Evolutionary conservation across 1,139 yeast species (phyloP).

Genomic region (Candida frijolesensis): DNA sequence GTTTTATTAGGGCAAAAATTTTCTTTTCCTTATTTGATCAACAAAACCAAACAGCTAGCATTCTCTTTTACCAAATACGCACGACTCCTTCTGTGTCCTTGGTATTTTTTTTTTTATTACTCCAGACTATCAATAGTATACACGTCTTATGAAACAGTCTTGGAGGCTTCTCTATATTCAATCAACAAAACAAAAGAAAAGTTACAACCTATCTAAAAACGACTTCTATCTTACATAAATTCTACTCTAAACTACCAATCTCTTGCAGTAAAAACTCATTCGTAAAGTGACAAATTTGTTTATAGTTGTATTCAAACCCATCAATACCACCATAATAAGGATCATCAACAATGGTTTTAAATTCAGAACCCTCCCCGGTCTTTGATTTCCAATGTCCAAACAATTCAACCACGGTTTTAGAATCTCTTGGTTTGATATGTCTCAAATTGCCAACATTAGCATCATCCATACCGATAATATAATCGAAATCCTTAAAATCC

Average conservation of each 20-base stretch:
- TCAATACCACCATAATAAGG: constrained; percentile 89
- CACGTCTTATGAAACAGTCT: no score
- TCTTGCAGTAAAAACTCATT: constrained; percentile 62
- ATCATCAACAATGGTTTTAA: constrained; percentile 69
- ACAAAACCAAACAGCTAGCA: neutral
- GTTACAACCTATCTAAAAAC: neutral
- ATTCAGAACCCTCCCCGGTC: constrained; percentile 36
- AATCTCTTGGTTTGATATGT: constrained; percentile 57
- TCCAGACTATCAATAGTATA: no score
- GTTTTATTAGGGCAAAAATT: constrained; percentile 1
- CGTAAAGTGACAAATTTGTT: constrained; percentile 74
- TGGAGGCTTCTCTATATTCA: no score
- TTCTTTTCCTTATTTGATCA: neutral
- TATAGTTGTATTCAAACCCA: constrained; percentile 80
- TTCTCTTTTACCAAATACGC: no score
- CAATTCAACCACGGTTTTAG: constrained; percentile 53
- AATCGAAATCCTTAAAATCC: constrained; percentile 76
- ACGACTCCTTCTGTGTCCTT: no score
- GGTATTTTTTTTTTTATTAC: no score
- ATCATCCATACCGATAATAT: constrained; percentile 83
- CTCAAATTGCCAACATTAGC: constrained; percentile 62
- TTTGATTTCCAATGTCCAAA: constrained; percentile 76
- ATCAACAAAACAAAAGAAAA: neutral
- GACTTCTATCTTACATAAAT: constrained; percentile 2
- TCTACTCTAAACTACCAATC: constrained; percentile 24